Evolutionary conservation across 2,329 filamentous ascomycete species (phyloP), one percentile per base, ranked within the genome.

Genomic region (Diaporthe sp.): DNA sequence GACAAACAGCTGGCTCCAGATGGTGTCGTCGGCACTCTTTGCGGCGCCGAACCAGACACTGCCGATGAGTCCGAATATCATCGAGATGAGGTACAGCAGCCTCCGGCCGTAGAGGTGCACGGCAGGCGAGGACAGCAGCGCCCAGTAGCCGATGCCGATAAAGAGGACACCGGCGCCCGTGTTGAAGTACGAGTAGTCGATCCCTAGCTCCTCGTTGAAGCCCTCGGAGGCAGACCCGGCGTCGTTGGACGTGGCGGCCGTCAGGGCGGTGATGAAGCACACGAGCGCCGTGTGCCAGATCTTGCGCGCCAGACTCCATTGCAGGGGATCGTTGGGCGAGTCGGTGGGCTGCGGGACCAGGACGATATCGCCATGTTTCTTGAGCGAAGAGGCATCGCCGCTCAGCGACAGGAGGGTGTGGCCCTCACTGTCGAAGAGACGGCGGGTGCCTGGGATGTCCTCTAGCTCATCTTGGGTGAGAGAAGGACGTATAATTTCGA

Each of bases 121-220:
- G 28, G 86, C 85, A 0, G 89, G 88, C 25, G 87, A 88, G 45
- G 87, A 85, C 19, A 90, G 82, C 64, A 90, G 80, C 1, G 87
- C 88, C 82, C 87, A 89, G 77, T 89, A 89, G 7, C 89, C 89
- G 71, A 91, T 90, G 3, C 85, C 87, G 45, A 89, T 78, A 77
- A 90, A 90, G 64, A 90, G 79, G 2, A 91, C 87, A 33, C 88
- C 89, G 0, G 88, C 89, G n/a, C 87, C 88, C 6, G 86, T 89
- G 71, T 91, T 76, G 72, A 76, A 76, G 64, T 74, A 76, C 25
- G 55, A 71, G 69, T 89, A 90, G 35, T 83, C 83, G 73, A 91
- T 89, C 13, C 85, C 87, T 25, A 89, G 83, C 60, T 90, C 82
- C 1, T 83, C 83, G 33, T 87, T 85, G 78, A 89, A 86, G 25